phyloP scores from a whole-genome alignment of 1,284 basidiomycete genomes.

The Sporisorium iseilematis-ciliati region DNA sequence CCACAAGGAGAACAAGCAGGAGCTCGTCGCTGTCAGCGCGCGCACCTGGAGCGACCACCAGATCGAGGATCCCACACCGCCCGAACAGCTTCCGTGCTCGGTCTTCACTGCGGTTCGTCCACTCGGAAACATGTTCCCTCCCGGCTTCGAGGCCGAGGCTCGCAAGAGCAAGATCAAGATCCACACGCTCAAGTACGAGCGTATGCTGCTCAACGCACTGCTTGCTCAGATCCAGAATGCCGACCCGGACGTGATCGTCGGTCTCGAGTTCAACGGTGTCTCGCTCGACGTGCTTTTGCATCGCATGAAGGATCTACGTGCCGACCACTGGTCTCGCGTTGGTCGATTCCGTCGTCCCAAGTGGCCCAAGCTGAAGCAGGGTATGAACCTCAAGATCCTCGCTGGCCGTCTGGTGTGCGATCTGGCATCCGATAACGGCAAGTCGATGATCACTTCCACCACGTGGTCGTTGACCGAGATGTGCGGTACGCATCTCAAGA shows the following conservation, averaged over 20 bases:
- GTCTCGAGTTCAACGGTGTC: constrained; percentile 93
- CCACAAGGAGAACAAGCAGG: constrained; percentile 90
- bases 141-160: constrained; percentile 78
- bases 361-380: constrained; percentile 81
- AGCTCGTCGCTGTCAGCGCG: constrained; percentile 86
- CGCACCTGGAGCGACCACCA: constrained; percentile 82
- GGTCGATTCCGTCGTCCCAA: constrained; percentile 88
- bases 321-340: constrained; percentile 91
- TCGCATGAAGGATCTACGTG: constrained; percentile 81
- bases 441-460: constrained; percentile 79
- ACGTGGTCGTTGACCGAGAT: constrained; percentile 98
- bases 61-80: constrained; percentile 66
- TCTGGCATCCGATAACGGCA: constrained; percentile 91
- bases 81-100: constrained; percentile 78
- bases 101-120: constrained; percentile 93
- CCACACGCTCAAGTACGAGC: constrained; percentile 79
- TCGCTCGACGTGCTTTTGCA: constrained; percentile 90
- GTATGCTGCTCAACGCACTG: constrained; percentile 84
- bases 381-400: constrained; percentile 84
- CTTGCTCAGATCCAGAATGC: constrained; percentile 85
- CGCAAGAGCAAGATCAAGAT: constrained; percentile 76
- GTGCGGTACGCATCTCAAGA: constrained; percentile 84
- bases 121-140: constrained; percentile 84
- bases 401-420: constrained; percentile 91
- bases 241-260: constrained; percentile 94